Conservation (phyloP, 2,329 filamentous ascomycete species). For the Ceratocystis papillata region DNA sequence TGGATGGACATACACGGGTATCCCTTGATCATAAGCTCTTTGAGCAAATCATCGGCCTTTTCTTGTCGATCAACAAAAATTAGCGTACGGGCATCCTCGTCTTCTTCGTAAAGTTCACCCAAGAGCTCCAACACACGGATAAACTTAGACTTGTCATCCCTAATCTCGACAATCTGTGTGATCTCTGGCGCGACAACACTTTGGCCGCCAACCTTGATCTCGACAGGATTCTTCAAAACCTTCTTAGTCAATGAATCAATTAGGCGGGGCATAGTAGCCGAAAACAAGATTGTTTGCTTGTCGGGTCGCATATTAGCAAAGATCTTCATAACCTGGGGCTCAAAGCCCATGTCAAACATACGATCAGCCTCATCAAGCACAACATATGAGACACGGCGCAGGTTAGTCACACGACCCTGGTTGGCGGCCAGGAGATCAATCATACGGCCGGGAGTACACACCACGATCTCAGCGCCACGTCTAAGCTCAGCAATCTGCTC, state of each 20-base stretch:
- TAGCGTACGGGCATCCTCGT: constrained; percentile 80
- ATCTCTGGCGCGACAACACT: constrained; percentile 86
- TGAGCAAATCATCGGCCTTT: constrained; percentile 69
- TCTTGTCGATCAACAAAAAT: constrained; percentile 92
- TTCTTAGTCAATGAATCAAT: constrained; percentile 89
- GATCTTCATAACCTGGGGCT: constrained; percentile 96
- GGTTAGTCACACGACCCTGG: constrained; percentile 83
- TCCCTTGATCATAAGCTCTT: constrained; percentile 69
- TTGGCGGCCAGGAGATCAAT: constrained; percentile 93
- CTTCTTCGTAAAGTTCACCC: constrained; percentile 72
- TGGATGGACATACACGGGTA: constrained; percentile 92
- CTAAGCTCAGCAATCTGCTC: constrained; percentile 96
- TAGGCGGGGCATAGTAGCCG: constrained; percentile 86
- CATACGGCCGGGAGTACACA: constrained; percentile 88
- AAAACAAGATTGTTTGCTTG: constrained; percentile 89
- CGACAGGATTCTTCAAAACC: constrained; percentile 70
- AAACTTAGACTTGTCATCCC: constrained; percentile 74
- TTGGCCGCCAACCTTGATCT: constrained; percentile 83
- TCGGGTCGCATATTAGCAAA: constrained; percentile 84
- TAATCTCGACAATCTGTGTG: constrained; percentile 81
- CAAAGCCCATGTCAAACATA: constrained; percentile 99
- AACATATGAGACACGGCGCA: constrained; percentile 80
- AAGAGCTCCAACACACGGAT: constrained; percentile 72
- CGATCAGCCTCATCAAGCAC: constrained; percentile 95
- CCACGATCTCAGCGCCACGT: constrained; percentile 85